phyloP scores from a whole-genome alignment of 441 rosid genomes.

The Viola pubescens region DNA sequence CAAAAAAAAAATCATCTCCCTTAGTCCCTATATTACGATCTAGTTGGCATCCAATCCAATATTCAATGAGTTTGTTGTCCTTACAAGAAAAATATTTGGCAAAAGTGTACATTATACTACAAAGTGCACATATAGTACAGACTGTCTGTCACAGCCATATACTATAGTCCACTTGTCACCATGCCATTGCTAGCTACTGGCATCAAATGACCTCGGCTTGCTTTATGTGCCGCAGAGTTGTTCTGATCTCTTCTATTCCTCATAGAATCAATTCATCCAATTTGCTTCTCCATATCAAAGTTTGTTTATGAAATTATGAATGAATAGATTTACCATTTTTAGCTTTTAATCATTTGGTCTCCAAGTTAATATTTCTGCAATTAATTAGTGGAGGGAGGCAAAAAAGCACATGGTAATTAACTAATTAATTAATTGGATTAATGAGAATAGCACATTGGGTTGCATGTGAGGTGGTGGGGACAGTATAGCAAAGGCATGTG shows the following conservation, averaged over 20 bases:
- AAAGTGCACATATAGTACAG: constrained; percentile 8
- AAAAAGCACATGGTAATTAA: too few species aligned
- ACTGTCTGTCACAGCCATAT: constrained; percentile 5
- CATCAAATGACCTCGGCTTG: constrained; percentile 31
- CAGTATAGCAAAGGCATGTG: too few species aligned
- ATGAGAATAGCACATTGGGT: too few species aligned
- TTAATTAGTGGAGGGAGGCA: too few species aligned
- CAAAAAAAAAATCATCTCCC: not conserved
- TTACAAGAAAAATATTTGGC: constrained; percentile 20
- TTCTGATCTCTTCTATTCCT: constrained; percentile 11
- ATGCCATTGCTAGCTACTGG: not conserved
- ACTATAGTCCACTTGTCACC: constrained; percentile 26
- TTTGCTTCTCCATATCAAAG: not conserved
- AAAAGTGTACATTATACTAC: constrained; percentile 24
- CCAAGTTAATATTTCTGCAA: too few species aligned
- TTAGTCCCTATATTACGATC: too few species aligned
- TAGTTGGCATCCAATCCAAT: not conserved
- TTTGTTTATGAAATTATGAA: not conserved
- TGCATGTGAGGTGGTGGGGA: too few species aligned
- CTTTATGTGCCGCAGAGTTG: constrained; percentile 24
- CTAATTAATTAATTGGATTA: too few species aligned
- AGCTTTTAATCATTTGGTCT: too few species aligned
- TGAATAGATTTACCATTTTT: not conserved
- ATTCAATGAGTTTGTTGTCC: constrained; percentile 5
- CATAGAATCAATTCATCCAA: constrained; percentile 1